A percentile compares a stretch with the other conserved stretches of the same genome.
phyloP scores from a whole-genome alignment of 495 filamentous ascomycete genomes.

The Penicillium dipodomyicola region DNA sequence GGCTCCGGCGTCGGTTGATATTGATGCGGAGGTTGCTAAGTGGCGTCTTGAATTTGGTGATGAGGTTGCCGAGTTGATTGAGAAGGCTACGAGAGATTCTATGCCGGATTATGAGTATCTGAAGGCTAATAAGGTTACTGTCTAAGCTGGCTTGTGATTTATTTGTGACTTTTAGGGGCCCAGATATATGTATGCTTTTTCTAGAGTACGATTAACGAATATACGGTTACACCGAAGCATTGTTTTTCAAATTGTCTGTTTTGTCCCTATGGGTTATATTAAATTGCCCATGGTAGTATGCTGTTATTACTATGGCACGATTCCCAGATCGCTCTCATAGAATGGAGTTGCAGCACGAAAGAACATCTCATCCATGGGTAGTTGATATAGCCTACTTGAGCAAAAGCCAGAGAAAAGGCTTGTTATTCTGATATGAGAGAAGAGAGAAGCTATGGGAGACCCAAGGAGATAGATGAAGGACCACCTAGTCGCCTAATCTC shows the following conservation, averaged over 20 bases:
- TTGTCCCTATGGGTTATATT: background rate
- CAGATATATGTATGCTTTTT: background rate
- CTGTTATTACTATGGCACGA: no score
- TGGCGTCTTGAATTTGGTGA: conserved; percentile 22
- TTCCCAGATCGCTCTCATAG: no score
- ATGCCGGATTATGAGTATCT: conserved; percentile 51
- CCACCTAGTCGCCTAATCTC: no score
- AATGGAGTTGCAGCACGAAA: no score
- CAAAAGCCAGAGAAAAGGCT: no score
- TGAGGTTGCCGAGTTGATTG: conserved; percentile 26
- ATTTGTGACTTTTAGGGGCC: background rate
- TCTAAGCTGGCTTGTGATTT: background rate
- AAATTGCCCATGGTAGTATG: background rate
- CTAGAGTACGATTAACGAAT: background rate
- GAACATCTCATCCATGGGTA: no score
- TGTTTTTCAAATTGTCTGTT: background rate
- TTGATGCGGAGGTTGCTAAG: conserved; percentile 35
- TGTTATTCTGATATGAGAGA: no score
- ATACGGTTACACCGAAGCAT: background rate
- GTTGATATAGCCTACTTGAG: no score
- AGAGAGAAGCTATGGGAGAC: no score
- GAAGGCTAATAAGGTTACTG: conserved; percentile 28
- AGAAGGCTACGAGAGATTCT: conserved; percentile 35
- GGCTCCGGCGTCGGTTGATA: conserved; percentile 31
- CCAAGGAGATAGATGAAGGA: no score